Evolutionary conservation across 345 rosid species (phyloP).

Genomic region (Turnera subulata): DNA sequence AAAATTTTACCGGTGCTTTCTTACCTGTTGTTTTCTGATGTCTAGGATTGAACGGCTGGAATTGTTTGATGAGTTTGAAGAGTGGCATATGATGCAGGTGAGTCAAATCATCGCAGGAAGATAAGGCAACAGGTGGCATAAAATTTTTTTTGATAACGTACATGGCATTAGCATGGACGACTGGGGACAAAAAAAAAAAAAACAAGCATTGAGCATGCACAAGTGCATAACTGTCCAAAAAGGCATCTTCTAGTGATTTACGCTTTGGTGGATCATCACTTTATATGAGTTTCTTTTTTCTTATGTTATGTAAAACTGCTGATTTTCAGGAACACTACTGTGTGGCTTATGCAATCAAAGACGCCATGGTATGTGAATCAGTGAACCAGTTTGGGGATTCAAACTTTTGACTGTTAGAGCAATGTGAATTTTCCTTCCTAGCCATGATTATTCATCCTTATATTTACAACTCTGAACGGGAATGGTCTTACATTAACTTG

Average conservation of each 20-base stretch:
- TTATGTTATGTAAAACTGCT: slow-evolving; percentile 13
- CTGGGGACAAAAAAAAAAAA: too few species aligned
- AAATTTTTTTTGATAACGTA: too few species aligned
- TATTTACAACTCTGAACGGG: too few species aligned
- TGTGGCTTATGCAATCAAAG: slow-evolving; percentile 79
- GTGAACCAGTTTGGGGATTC: too few species aligned
- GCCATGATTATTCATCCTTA: too few species aligned
- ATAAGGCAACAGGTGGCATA: too few species aligned
- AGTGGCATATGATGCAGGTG: slow-evolving; percentile 99
- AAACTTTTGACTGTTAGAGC: too few species aligned
- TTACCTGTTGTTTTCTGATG: slow-evolving; percentile 27
- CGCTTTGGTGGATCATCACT: slow-evolving; percentile 5
- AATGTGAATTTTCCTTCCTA: too few species aligned
- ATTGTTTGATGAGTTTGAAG: slow-evolving; percentile 93
- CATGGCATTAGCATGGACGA: too few species aligned
- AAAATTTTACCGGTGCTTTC: slow-evolving; percentile 8
- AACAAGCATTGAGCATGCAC: too few species aligned
- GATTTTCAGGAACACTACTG: slow-evolving; percentile 80
- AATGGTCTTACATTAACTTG: too few species aligned
- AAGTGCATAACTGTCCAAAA: too few species aligned
- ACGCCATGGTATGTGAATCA: slow-evolving; percentile 59
- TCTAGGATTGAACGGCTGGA: slow-evolving; percentile 85
- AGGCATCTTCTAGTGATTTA: slow-evolving; percentile 3
- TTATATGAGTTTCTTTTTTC: background rate
- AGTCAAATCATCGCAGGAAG: slow-evolving; percentile 21